Conservation (phyloP, 768 basidiomycete species). For the Phlegmacium glaucopus region DNA sequence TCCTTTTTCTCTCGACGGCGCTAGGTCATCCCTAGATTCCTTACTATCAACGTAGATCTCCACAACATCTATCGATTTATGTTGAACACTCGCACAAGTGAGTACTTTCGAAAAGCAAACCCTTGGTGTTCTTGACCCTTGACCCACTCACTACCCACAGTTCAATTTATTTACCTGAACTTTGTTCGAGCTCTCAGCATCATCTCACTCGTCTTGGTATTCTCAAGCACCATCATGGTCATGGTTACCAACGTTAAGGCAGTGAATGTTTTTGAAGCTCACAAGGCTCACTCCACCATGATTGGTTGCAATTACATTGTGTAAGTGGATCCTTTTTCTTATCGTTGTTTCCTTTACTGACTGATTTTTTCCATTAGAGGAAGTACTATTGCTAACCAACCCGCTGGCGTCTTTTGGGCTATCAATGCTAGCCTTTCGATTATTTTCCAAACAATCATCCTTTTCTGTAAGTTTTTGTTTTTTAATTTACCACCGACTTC, state of each 20-base stretch:
- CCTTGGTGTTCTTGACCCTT: background rate
- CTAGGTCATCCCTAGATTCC: slow-evolving; percentile 28
- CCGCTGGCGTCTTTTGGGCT: slow-evolving; percentile 91
- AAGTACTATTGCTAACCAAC: slow-evolving; percentile 90
- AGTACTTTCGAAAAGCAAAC: slow-evolving; percentile 4
- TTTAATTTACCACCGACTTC: background rate
- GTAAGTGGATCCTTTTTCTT: slow-evolving; percentile 32
- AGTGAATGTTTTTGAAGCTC: slow-evolving; percentile 59
- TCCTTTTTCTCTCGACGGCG: slow-evolving; percentile 21
- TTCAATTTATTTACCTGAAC: slow-evolving; percentile 73
- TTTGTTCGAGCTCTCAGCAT: slow-evolving; percentile 72
- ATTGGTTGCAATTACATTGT: slow-evolving; percentile 79
- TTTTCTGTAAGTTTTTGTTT: slow-evolving; percentile 48
- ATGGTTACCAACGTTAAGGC: slow-evolving; percentile 75
- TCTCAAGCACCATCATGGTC: slow-evolving; percentile 70
- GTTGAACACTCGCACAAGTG: slow-evolving; percentile 32
- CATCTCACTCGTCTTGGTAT: slow-evolving; percentile 75
- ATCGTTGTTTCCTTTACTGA: background rate
- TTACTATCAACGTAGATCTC: background rate
- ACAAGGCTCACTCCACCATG: slow-evolving; percentile 33
- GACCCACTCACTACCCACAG: slow-evolving; percentile 18
- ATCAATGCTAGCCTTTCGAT: slow-evolving; percentile 84
- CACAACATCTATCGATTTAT: slow-evolving; percentile 14
- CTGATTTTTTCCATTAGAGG: slow-evolving; percentile 34
- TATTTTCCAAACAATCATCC: slow-evolving; percentile 73